A percentile compares a stretch with the other conserved stretches of the same genome.
Conservation (phyloP, 1,139 yeast genomes). For the Yueomyces sp. region DNA sequence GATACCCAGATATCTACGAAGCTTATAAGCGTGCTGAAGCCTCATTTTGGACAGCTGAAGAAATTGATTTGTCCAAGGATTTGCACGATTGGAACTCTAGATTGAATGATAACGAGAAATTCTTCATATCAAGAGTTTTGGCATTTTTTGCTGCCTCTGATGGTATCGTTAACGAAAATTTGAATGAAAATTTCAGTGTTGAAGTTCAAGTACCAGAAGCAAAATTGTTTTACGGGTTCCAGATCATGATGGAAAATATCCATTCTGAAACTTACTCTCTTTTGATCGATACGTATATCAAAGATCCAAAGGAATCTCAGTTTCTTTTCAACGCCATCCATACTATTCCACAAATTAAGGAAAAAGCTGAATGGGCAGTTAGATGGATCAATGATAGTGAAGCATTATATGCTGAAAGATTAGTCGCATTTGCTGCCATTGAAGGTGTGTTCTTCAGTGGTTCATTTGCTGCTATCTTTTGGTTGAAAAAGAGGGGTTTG, state of each 20-base stretch:
- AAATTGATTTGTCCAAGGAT: slow-evolving; percentile 91
- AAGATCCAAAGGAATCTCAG: slow-evolving; percentile 74
- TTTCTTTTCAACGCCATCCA: slow-evolving; percentile 91
- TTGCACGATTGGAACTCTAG: slow-evolving; percentile 81
- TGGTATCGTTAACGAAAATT: slow-evolving; percentile 95
- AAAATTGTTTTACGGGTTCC: slow-evolving; percentile 97
- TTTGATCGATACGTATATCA: slow-evolving; percentile 86
- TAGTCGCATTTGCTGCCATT: slow-evolving; percentile 97
- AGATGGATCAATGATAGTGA: slow-evolving; percentile 87
- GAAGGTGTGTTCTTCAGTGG: slow-evolving; percentile 98
- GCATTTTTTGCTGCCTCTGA: slow-evolving; percentile 98
- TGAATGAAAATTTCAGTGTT: slow-evolving; percentile 92
- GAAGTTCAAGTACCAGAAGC: slow-evolving; percentile 97
- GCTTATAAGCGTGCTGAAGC: slow-evolving; percentile 99
- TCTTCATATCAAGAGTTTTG: slow-evolving; percentile 78
- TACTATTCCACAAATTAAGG: slow-evolving; percentile 88
- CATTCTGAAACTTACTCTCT: slow-evolving; percentile 97
- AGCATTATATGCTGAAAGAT: slow-evolving; percentile 87
- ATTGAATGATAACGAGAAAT: slow-evolving; percentile 82
- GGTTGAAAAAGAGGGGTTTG: slow-evolving; percentile 97
- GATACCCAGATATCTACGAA: slow-evolving; percentile 97
- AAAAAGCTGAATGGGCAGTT: slow-evolving; percentile 97
- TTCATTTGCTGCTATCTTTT: slow-evolving; percentile 94
- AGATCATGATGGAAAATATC: slow-evolving; percentile 98
- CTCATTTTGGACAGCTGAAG: slow-evolving; percentile 99